These are phyloP conservation scores for Phytophthora constricta DNA, from an alignment of 352 stramenopile species.

Conservation along the genomic window DNA sequence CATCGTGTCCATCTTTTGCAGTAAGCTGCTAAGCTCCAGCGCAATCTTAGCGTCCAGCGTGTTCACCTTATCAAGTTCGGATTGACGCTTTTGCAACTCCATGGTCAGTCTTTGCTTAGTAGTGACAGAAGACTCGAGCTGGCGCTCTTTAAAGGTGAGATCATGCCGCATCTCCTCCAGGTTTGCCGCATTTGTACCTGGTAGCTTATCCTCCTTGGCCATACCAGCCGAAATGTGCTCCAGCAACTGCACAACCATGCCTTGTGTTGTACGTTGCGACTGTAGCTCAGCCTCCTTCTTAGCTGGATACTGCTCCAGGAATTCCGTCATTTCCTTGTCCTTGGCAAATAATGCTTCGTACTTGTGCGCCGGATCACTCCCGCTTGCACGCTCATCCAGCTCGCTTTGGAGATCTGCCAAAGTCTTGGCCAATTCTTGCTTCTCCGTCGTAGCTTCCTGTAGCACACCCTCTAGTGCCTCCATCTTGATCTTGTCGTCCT, in stretches of 20 bases:
- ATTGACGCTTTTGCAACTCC: constrained; percentile 88
- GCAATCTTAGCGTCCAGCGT: constrained; percentile 90
- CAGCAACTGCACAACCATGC: constrained; percentile 89
- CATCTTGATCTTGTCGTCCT: constrained; percentile 87
- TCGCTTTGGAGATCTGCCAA: constrained; percentile 65
- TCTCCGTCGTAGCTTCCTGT: constrained; percentile 56
- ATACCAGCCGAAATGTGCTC: constrained; percentile 89
- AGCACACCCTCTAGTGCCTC: constrained; percentile 74
- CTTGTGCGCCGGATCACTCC: constrained; percentile 80
- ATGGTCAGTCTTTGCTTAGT: constrained; percentile 89
- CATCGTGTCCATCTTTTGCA: constrained; percentile 91
- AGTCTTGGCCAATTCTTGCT: constrained; percentile 60
- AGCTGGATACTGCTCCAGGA: constrained; percentile 85
- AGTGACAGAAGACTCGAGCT: constrained; percentile 90
- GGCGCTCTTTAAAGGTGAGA: constrained; percentile 91
- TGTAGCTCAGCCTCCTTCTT: constrained; percentile 76
- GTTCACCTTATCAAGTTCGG: constrained; percentile 92
- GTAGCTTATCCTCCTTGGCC: constrained; percentile 81
- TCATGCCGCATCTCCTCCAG: constrained; percentile 90
- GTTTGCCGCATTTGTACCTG: constrained; percentile 56
- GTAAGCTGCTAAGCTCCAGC: constrained; percentile 80
- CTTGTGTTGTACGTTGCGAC: constrained; percentile 60
- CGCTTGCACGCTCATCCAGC: constrained; percentile 68
- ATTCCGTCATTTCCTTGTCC: constrained; percentile 93
- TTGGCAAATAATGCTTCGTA: constrained; percentile 90